Evolutionary conservation across 306 rosid species (phyloP).

Genomic region (Spatholobus suberectus): DNA sequence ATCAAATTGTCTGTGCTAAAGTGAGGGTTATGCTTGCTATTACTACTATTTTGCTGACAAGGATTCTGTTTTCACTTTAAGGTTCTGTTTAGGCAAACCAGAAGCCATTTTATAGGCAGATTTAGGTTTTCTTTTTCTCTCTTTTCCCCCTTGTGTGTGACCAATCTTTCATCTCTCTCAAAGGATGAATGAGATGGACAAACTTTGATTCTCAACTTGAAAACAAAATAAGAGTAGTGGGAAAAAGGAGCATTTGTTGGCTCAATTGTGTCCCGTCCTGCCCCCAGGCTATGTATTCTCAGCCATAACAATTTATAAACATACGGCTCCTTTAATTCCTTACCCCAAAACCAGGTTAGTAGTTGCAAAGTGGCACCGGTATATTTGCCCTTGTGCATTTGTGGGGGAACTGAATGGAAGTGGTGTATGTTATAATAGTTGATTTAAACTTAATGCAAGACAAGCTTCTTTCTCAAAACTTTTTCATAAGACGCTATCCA

Average conservation of each 20-base stretch:
- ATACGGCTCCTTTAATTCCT: background rate
- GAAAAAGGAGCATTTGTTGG: background rate
- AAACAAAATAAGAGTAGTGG: background rate
- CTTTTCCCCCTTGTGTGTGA: background rate
- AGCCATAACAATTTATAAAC: background rate
- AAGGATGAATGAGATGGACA: conserved; percentile 14
- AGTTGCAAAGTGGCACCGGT: background rate
- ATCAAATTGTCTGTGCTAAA: background rate
- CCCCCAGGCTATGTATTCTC: background rate
- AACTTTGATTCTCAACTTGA: background rate
- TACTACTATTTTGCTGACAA: background rate
- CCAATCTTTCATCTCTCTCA: conserved; percentile 3
- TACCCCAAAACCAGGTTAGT: background rate
- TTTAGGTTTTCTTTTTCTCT: background rate
- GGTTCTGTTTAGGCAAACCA: background rate
- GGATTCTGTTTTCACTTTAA: background rate
- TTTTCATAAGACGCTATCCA: background rate
- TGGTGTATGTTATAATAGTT: background rate
- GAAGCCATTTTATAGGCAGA: background rate
- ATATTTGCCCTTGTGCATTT: background rate
- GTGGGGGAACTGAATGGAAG: background rate
- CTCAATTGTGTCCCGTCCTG: background rate
- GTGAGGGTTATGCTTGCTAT: background rate
- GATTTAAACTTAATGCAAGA: background rate
- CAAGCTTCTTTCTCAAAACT: conserved; percentile 6